Base-by-base conservation (phyloP, 805 yeast genomes). In the Komagataella pastoris region DNA sequence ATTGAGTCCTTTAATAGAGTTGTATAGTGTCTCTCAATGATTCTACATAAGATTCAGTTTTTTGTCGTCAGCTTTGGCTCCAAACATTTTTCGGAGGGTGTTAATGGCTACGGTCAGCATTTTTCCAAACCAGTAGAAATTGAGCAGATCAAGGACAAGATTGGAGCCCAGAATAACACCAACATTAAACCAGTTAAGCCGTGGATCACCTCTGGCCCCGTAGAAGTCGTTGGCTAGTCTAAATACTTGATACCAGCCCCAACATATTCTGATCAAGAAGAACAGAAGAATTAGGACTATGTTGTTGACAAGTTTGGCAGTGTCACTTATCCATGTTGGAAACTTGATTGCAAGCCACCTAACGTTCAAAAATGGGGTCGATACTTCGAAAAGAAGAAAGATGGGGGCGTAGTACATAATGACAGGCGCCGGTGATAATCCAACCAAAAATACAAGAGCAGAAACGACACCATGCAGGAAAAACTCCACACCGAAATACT, bases 211-310 rank as follows among this genome's bases (percentile, higher is more conserved):
- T 44, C 58, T 53, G 7, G 60, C 65, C 7, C 17, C 24, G 47
- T 58, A 62, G 36, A 67, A 55, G 52, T 68, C 72, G 8, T 24
- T 7, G 6, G 59, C 63, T 19, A 67, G 54, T 4, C 51, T 52
- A 46, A 36, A 54, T 14, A 65, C 66, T 52, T 67, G 70, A 52
- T 61, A 66, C 71, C 71, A 67, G 46, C 72, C 72, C 70, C 70
- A 68, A 44, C 61, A 58, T 44, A 68, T 63, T 49, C 72, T 58
- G 19, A 66, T 59, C 24, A 62, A 61, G 56, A 68, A 67, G 56
- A 68, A 68, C 14, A 66, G 57, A 49, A 59, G 51, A 50, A 68
- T 64, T 49, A 68, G 59, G 18, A 67, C 56, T 30, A 62, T 56
- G 56, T 68, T 68, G 54, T 68, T 68, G 30, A 61, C 48, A 53